Percentiles rank a stretch among this genome's conserved stretches.
Conservation (phyloP, 2,329 filamentous ascomycete species). For the Blastomyces gilchristii region DNA sequence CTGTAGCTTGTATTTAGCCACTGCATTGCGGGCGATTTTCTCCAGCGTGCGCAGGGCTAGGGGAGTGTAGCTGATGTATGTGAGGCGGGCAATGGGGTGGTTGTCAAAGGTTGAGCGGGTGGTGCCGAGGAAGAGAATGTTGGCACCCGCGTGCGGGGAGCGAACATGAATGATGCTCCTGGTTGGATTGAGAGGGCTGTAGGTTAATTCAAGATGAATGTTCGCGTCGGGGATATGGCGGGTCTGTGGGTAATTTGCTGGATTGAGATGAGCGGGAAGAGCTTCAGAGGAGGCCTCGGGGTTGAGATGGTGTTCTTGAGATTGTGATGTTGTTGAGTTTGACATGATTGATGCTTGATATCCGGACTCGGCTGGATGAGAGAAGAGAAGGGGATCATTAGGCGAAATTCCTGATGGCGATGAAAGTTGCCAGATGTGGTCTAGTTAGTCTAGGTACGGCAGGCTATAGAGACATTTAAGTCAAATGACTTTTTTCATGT, state of each 20-base stretch:
- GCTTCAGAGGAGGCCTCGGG: neutral
- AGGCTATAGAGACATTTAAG: no score
- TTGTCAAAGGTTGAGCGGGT: constrained; percentile 36
- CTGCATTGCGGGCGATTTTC: constrained; percentile 32
- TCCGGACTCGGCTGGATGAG: neutral
- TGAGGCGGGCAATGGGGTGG: constrained; percentile 34
- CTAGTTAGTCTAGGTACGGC: no score
- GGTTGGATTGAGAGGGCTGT: constrained; percentile 30
- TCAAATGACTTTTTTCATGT: no score
- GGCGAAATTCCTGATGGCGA: neutral
- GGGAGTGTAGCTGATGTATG: constrained; percentile 36
- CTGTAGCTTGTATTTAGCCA: constrained; percentile 53
- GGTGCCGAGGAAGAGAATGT: constrained; percentile 38
- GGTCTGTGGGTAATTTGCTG: constrained; percentile 27
- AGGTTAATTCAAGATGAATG: constrained; percentile 36
- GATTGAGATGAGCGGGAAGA: constrained; percentile 14
- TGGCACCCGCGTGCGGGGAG: constrained; percentile 36
- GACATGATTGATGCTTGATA: neutral
- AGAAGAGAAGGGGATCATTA: neutral
- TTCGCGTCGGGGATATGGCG: constrained; percentile 33
- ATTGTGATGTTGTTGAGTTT: neutral
- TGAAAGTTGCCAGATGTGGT: no score
- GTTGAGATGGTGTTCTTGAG: neutral
- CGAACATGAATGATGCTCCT: constrained; percentile 27
- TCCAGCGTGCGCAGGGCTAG: constrained; percentile 34